Evolutionary conservation across 2,329 filamentous ascomycete species (phyloP).

Genomic region (Fusarium sulawesiense): DNA sequence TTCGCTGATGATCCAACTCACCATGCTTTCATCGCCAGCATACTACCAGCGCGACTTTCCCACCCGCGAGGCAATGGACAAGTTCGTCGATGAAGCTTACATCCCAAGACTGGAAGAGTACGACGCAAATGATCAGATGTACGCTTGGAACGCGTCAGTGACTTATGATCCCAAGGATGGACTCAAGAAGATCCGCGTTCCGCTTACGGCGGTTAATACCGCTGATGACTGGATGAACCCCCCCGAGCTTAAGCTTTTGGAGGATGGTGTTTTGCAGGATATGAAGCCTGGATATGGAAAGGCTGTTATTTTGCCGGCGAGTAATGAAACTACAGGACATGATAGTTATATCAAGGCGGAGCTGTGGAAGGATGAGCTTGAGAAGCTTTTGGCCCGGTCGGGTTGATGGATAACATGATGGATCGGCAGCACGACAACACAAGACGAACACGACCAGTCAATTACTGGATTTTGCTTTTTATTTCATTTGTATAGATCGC

Average conservation of each 20-base stretch:
- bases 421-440: too few species aligned
- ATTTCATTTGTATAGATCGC: fast-evolving
- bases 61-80: slow-evolving; percentile 10
- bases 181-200: slow-evolving; percentile 9
- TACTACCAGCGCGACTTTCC: slow-evolving; percentile 20
- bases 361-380: slow-evolving; percentile 28
- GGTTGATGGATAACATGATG: too few species aligned
- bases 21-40: slow-evolving; percentile 19
- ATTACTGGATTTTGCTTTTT: neutral
- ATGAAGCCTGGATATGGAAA: slow-evolving; percentile 14
- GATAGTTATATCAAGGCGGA: slow-evolving; percentile 28
- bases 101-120: neutral
- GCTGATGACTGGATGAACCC: slow-evolving; percentile 32
- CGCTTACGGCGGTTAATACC: slow-evolving; percentile 27
- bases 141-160: slow-evolving; percentile 23
- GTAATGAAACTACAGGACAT: slow-evolving; percentile 18
- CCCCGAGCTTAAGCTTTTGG: slow-evolving; percentile 7
- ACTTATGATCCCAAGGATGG: slow-evolving; percentile 7
- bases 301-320: neutral
- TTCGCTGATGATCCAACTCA: slow-evolving; percentile 11
- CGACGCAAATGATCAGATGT: slow-evolving; percentile 28
- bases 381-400: neutral
- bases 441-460: neutral
- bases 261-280: neutral
- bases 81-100: slow-evolving; percentile 11